A percentile compares a stretch with the other conserved stretches of the same genome.
These are phyloP conservation scores for Monilinia laxa DNA, from an alignment of 2,329 filamentous ascomycete genomes.

Conservation along the genomic window DNA sequence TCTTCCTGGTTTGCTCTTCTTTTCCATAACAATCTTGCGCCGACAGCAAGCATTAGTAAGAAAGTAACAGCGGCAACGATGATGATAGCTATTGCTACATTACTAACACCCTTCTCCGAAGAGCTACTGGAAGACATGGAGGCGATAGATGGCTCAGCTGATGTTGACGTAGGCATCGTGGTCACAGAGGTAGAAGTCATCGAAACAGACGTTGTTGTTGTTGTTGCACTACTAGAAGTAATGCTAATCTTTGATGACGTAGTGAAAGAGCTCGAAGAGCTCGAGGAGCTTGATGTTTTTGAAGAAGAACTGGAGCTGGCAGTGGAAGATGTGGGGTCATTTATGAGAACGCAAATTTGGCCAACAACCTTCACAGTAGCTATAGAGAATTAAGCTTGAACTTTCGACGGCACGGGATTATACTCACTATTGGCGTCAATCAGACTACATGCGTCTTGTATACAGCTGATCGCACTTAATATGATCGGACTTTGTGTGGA, in stretches of 20 bases:
- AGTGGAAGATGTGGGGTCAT: slow-evolving; percentile 16
- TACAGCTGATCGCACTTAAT: slow-evolving; percentile 20
- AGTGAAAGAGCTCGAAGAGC: slow-evolving; percentile 5
- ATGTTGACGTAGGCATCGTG: not conserved
- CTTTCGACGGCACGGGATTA: not conserved
- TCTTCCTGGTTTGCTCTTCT: not conserved
- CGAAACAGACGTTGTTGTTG: not conserved
- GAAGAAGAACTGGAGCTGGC: slow-evolving; percentile 14
- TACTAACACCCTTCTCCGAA: slow-evolving; percentile 1
- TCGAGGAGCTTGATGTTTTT: slow-evolving; percentile 7
- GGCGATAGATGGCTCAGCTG: not conserved
- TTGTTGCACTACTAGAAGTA: not conserved
- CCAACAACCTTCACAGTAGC: slow-evolving; percentile 23
- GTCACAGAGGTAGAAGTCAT: slow-evolving; percentile 7
- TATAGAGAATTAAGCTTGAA: slow-evolving; percentile 9
- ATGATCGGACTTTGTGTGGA: slow-evolving; percentile 6
- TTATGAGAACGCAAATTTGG: slow-evolving; percentile 20
- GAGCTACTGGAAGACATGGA: not conserved
- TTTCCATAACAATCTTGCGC: slow-evolving; percentile 4
- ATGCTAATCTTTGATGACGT: slow-evolving; percentile 9
- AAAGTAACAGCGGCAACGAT: slow-evolving; percentile 1
- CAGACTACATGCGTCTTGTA: slow-evolving; percentile 21
- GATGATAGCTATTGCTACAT: slow-evolving; percentile 18
- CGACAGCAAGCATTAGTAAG: slow-evolving; percentile 13
- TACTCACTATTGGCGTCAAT: slow-evolving; percentile 20